Conservation (phyloP, 2,329 filamentous ascomycete genomes). For the Pestalotiopsis sp. region DNA sequence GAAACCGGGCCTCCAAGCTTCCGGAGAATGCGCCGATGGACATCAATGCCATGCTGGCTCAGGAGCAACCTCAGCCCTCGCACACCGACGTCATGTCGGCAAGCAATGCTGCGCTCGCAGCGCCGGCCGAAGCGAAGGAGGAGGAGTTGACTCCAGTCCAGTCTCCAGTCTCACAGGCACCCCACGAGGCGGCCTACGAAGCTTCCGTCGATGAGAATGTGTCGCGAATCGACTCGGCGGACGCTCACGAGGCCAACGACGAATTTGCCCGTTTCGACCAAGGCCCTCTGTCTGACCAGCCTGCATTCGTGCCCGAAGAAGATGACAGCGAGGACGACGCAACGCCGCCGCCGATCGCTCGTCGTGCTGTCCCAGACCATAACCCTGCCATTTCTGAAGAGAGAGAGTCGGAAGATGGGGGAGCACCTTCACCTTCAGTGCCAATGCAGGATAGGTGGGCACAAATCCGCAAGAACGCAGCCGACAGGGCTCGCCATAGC, state of each 20-base stretch:
- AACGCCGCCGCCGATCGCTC: slow-evolving; percentile 54
- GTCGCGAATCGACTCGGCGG: slow-evolving; percentile 63
- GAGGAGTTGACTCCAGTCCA: slow-evolving; percentile 31
- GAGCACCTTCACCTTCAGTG: slow-evolving; percentile 32
- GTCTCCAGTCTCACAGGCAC: slow-evolving; percentile 25
- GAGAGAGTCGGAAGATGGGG: slow-evolving; percentile 28
- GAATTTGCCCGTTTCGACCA: slow-evolving; percentile 79
- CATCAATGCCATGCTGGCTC: slow-evolving; percentile 53
- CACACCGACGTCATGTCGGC: slow-evolving; percentile 24
- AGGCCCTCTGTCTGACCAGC: slow-evolving; percentile 84
- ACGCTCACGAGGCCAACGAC: slow-evolving; percentile 60
- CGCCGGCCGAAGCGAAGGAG: slow-evolving; percentile 26
- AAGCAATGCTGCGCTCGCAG: slow-evolving; percentile 17
- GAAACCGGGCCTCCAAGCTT: slow-evolving; percentile 61
- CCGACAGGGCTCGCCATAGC: slow-evolving; percentile 70
- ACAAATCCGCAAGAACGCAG: slow-evolving; percentile 93
- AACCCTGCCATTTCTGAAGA: slow-evolving; percentile 8
- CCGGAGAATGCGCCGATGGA: slow-evolving; percentile 57
- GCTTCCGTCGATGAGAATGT: slow-evolving; percentile 49
- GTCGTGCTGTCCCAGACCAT: slow-evolving; percentile 32
- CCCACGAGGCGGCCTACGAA: slow-evolving; percentile 43
- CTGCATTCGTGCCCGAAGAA: slow-evolving; percentile 74
- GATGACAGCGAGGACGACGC: slow-evolving; percentile 51
- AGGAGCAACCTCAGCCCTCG: slow-evolving; percentile 32
- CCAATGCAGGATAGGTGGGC: slow-evolving; percentile 83